phyloP scores from a whole-genome alignment of 2,329 filamentous ascomycete species.

The Penicillium sp. region DNA sequence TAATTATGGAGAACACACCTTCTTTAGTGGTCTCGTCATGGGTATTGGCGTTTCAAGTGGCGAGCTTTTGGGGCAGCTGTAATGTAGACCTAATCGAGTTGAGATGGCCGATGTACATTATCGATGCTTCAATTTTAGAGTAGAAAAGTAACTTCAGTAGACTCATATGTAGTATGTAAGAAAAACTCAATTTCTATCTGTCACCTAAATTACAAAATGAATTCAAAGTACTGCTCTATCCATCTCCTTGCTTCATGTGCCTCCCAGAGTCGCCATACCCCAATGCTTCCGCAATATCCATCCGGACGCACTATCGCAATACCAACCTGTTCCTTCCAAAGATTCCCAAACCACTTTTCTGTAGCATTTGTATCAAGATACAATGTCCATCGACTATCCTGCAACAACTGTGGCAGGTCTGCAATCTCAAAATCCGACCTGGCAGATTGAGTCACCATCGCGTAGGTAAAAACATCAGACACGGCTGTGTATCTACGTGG shows the following conservation, averaged over 20 bases:
- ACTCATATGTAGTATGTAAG: neutral
- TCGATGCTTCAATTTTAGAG: neutral
- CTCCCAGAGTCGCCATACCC: slow-evolving; percentile 39
- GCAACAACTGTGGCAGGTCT: slow-evolving; percentile 62
- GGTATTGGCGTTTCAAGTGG: neutral
- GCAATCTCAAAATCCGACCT: slow-evolving; percentile 66
- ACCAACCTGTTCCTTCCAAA: slow-evolving; percentile 59
- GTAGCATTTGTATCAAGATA: slow-evolving; percentile 65
- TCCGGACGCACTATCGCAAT: slow-evolving; percentile 71
- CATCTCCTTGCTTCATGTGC: slow-evolving; percentile 42
- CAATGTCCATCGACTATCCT: slow-evolving; percentile 69
- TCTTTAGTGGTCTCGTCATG: neutral
- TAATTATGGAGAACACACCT: neutral
- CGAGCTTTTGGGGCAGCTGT: neutral
- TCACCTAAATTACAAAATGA: slow-evolving; percentile 2
- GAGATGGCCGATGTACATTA: too few relatives aligned
- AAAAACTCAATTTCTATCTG: neutral
- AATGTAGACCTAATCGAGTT: neutral
- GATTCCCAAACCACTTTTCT: slow-evolving; percentile 67
- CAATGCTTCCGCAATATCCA: slow-evolving; percentile 70
- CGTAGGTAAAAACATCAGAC: slow-evolving; percentile 70
- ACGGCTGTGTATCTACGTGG: slow-evolving; percentile 69
- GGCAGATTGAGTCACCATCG: slow-evolving; percentile 65
- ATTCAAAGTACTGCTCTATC: slow-evolving; percentile 53
- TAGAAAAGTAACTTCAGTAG: neutral